These are phyloP conservation scores for Colletotrichum costaricense DNA, from an alignment of 2,329 filamentous ascomycete genomes.

Conservation along the genomic window DNA sequence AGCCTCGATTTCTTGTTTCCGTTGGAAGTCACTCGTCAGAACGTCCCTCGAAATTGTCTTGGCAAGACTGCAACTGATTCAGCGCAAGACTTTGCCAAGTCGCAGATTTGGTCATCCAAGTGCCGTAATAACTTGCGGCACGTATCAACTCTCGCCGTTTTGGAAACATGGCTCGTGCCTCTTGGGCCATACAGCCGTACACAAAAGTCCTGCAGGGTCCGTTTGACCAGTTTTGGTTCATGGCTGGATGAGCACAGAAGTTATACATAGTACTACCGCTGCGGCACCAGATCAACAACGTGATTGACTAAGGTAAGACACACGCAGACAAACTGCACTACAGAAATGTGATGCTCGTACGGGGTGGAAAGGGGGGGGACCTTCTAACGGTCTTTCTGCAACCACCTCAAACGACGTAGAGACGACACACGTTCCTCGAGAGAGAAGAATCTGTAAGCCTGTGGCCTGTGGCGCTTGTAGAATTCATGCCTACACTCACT, in stretches of 20 bases:
- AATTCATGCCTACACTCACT: neutral
- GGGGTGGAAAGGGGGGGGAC: neutral
- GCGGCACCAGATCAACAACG: neutral
- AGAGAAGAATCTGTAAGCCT: neutral
- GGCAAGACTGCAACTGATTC: slow-evolving; percentile 28
- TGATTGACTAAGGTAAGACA: neutral
- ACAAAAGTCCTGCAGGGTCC: too few species aligned
- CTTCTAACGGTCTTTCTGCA: neutral
- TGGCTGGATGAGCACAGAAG: neutral
- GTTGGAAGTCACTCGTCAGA: too few species aligned
- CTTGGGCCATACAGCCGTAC: too few species aligned
- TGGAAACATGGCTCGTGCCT: slow-evolving; percentile 15
- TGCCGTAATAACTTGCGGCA: slow-evolving; percentile 19
- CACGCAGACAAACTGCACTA: neutral
- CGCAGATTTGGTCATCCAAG: neutral
- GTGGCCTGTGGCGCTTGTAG: neutral
- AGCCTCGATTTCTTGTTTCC: neutral
- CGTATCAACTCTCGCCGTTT: slow-evolving; percentile 22
- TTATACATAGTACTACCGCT: neutral
- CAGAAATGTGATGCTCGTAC: neutral
- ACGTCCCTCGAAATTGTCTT: slow-evolving; percentile 1
- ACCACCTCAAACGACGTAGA: neutral
- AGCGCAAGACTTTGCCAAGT: slow-evolving; percentile 14
- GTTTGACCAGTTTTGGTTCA: too few species aligned
- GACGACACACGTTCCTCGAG: neutral